Conservation (phyloP, 2,329 filamentous ascomycete genomes). For the Didymella keratinophila region DNA sequence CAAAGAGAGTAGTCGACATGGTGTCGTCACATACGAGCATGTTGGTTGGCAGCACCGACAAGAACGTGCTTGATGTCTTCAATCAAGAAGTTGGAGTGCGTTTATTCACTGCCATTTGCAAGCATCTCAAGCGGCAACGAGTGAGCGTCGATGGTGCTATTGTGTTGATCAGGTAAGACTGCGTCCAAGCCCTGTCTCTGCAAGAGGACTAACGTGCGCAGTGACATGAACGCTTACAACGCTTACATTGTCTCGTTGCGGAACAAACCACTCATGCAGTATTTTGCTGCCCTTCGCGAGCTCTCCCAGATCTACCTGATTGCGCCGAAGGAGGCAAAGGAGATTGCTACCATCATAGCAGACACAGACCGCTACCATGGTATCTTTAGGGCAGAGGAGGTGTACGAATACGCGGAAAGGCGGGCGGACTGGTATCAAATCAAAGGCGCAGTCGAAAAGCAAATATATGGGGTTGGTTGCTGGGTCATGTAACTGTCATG, state of each 20-base stretch:
- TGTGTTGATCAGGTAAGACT: slow-evolving; percentile 75
- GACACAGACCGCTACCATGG: slow-evolving; percentile 89
- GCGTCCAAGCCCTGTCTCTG: background rate
- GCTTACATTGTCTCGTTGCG: slow-evolving; percentile 81
- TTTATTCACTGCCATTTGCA: slow-evolving; percentile 90
- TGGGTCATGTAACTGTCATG: slow-evolving; percentile 70
- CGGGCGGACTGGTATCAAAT: slow-evolving; percentile 96
- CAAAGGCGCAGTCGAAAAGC: slow-evolving; percentile 85
- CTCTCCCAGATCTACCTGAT: slow-evolving; percentile 96
- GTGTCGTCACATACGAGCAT: slow-evolving; percentile 90
- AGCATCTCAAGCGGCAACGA: slow-evolving; percentile 95
- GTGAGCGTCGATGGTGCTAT: slow-evolving; percentile 89
- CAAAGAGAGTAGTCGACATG: slow-evolving; percentile 80
- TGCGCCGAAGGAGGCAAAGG: slow-evolving; percentile 84
- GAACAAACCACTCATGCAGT: slow-evolving; percentile 84
- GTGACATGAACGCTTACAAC: slow-evolving; percentile 95
- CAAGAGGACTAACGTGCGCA: slow-evolving; percentile 44
- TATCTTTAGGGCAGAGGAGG: slow-evolving; percentile 93
- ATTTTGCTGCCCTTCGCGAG: slow-evolving; percentile 91
- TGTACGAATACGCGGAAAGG: slow-evolving; percentile 95
- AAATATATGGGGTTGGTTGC: slow-evolving; percentile 97
- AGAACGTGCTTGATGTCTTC: slow-evolving; percentile 98
- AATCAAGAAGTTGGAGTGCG: slow-evolving; percentile 96
- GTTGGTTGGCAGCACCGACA: slow-evolving; percentile 93
- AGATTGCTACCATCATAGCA: slow-evolving; percentile 93